These are phyloP conservation scores for Gossypium herbaceum DNA, from an alignment of 345 rosid genomes.

Conservation along the genomic window DNA sequence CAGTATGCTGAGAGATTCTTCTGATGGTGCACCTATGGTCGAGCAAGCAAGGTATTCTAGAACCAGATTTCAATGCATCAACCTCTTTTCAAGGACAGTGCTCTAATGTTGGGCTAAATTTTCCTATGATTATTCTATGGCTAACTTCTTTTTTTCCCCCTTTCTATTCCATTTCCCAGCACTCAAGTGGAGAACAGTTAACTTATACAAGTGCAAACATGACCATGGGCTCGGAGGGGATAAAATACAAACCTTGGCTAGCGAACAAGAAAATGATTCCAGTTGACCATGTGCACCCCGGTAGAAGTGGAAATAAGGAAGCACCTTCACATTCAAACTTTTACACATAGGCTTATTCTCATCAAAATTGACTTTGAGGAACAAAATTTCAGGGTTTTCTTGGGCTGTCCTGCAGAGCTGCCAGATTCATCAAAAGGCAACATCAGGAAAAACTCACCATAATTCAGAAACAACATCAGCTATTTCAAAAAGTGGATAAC, in stretches of 20 bases:
- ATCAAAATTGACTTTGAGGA: constrained; percentile 86
- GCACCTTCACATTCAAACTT: constrained; percentile 78
- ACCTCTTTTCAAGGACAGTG: background rate
- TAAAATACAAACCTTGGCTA: constrained; percentile 58
- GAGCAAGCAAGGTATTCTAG: background rate
- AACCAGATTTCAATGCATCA: constrained; percentile 2
- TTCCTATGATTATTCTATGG: background rate
- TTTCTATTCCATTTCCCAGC: background rate
- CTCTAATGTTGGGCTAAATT: background rate
- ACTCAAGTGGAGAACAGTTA: background rate
- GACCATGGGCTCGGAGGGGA: background rate
- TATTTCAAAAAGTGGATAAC: background rate
- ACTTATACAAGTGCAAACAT: constrained; percentile 1
- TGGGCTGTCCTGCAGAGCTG: constrained; percentile 85
- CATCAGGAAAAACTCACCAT: background rate
- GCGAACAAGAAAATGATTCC: constrained; percentile 89
- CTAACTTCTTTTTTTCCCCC: background rate
- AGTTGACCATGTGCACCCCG: constrained; percentile 77
- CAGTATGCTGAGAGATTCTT: background rate
- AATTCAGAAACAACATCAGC: background rate
- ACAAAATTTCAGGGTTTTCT: constrained; percentile 70
- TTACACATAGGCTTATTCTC: constrained; percentile 91
- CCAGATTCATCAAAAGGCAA: constrained; percentile 16
- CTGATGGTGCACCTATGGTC: background rate
- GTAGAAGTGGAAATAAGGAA: constrained; percentile 84